phyloP scores from a whole-genome alignment of 352 stramenopile genomes.

The Pythium folliculosum region DNA sequence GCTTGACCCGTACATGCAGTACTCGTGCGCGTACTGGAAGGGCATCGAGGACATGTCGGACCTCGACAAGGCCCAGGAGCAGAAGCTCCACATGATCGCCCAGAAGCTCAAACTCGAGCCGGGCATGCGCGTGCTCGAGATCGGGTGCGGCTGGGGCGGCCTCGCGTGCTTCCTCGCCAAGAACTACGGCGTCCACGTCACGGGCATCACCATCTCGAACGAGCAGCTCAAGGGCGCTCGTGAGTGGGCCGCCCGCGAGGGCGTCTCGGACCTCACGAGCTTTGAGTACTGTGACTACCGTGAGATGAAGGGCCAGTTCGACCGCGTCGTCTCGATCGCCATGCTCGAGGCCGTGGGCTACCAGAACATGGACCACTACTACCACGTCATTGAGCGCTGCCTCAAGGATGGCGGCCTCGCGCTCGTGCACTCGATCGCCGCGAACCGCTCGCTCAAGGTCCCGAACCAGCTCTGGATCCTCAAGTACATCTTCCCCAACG shows the following conservation, averaged over 20 bases:
- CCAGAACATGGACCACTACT: slow-evolving; percentile 90
- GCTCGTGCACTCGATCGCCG: slow-evolving; percentile 82
- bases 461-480: slow-evolving; percentile 87
- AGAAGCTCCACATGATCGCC: slow-evolving; percentile 89
- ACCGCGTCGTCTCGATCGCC: slow-evolving; percentile 87
- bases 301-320: slow-evolving; percentile 86
- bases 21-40: slow-evolving; percentile 88
- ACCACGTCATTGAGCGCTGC: slow-evolving; percentile 76
- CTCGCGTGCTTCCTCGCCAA: slow-evolving; percentile 88
- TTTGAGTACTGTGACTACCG: slow-evolving; percentile 92
- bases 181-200: slow-evolving; percentile 86
- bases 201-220: slow-evolving; percentile 90
- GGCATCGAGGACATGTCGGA: slow-evolving; percentile 65
- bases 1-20: slow-evolving; percentile 88
- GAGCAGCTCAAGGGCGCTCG: slow-evolving; percentile 88
- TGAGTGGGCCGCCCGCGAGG: slow-evolving; percentile 74
- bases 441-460: slow-evolving; percentile 85
- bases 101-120: slow-evolving; percentile 86
- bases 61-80: slow-evolving; percentile 81
- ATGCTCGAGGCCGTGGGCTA: slow-evolving; percentile 90
- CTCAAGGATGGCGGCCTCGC: slow-evolving; percentile 78
- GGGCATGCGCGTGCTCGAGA: slow-evolving; percentile 87
- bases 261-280: slow-evolving; percentile 82
- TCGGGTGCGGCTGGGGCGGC: slow-evolving; percentile 89
- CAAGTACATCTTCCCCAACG: slow-evolving; percentile 92